Percentiles rank a stretch among this genome's conserved stretches.
Evolutionary conservation across 2,329 filamentous ascomycete genomes (phyloP).

Genomic region (Aspergillus calidoustus): DNA sequence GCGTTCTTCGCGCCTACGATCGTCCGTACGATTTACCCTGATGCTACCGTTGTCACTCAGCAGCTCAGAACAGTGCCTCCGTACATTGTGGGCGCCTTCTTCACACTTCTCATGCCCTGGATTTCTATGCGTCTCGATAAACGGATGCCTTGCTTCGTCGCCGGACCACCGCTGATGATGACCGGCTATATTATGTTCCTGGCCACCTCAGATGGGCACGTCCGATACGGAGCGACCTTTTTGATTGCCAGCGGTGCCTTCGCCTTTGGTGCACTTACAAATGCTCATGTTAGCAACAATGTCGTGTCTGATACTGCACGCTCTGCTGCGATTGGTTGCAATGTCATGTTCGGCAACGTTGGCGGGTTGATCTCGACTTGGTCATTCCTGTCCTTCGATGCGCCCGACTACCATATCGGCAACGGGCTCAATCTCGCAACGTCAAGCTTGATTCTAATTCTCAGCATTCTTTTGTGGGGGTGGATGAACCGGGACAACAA

Average conservation of each 20-base stretch:
- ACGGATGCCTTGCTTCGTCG: conserved; percentile 65
- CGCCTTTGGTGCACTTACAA: conserved; percentile 66
- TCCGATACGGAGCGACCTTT: conserved; percentile 73
- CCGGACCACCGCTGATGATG: conserved; percentile 67
- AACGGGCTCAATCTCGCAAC: conserved; percentile 73
- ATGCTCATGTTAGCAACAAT: conserved; percentile 71
- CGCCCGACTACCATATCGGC: conserved; percentile 69
- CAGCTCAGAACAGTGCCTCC: conserved; percentile 74
- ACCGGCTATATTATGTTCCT: conserved; percentile 73
- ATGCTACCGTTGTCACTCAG: conserved; percentile 61
- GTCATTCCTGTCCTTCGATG: conserved; percentile 67
- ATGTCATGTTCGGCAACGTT: conserved; percentile 75
- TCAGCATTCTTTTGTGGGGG: conserved; percentile 53
- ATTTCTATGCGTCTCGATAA: too few relatives aligned
- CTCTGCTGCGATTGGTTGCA: conserved; percentile 67
- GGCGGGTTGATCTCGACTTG: conserved; percentile 70
- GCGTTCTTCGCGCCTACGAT: conserved; percentile 74
- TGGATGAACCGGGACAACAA: conserved; percentile 70
- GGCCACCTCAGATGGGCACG: conserved; percentile 54
- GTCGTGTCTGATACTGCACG: conserved; percentile 73
- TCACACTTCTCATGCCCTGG: too few relatives aligned
- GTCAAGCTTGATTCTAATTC: conserved; percentile 52
- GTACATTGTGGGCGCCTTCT: conserved; percentile 70
- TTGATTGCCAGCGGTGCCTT: conserved; percentile 69
- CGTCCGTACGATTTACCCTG: conserved; percentile 69